Evolutionary conservation across 345 rosid species (phyloP), one percentile per base, ranked within the genome.

Genomic region (Ceriops zippeliana): DNA sequence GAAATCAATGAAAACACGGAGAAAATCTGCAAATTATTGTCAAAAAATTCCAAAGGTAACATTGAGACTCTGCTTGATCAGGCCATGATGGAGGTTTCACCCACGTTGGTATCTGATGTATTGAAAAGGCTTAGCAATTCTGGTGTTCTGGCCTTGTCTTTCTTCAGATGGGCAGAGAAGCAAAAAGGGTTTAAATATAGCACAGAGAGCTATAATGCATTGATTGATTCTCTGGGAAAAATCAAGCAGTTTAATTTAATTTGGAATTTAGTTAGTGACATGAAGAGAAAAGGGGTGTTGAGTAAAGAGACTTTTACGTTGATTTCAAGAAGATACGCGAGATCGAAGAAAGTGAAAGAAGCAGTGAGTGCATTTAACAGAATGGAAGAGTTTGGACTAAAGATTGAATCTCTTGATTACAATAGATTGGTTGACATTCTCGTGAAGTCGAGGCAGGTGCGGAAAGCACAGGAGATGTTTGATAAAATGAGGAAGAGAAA

Each of bases 171-270:
- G 92, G 88, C 95, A 61, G 96, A 90, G 85, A 88, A 78, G 72
- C 90, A 82, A 73, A 73, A 77, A 32, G 87, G 87, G 67, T 93
- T 84, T 63, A 68, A 81, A 67, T 69, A 89, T 42, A 70, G 63
- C n/a, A 73, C 92, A 4, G 79, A 84, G 20, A 89, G 82, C 79
- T 93, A 90, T 82, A 87, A 90, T 46, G 86, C 80, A 2, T 60
- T 89, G 76, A 87, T 93, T 65, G 97, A 89, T 28, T 81, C 97
- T 32, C 81, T 89, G 49, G 96, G 93, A 7, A 93, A 90, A 82
- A 86, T 90, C 67, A 93, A 87, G 75, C 97, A 93, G 71, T 89
- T 93, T 75, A 89, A 80, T 37, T 34, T 84, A 38, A 73, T 81
- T 4, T 91, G 91, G 97, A 70, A 64, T 52, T 53, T 90, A 13